Evolutionary conservation across 768 basidiomycete species (phyloP).

Genomic region (Saitozyma sp.): DNA sequence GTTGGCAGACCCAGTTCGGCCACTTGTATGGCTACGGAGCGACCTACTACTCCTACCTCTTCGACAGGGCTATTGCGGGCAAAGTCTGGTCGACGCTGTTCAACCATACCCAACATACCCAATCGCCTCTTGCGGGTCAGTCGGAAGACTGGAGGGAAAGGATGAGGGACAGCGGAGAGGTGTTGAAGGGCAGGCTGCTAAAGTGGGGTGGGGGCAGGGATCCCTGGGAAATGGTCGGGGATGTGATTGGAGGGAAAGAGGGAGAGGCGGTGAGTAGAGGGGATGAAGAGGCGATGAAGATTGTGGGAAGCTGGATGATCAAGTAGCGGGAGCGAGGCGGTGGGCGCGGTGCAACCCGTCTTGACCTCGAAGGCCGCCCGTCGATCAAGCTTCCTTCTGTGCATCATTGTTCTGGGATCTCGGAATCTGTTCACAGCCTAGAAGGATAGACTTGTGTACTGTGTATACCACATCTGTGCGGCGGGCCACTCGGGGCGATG

Average conservation of each 20-base stretch:
- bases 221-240: conserved; percentile 88
- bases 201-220: conserved; percentile 83
- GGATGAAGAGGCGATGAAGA: conserved; percentile 77
- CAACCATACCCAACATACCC: conserved; percentile 2
- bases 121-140: conserved; percentile 51
- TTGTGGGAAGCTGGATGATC: conserved; percentile 76
- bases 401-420: too few relatives aligned
- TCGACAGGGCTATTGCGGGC: conserved; percentile 92
- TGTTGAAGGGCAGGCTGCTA: conserved; percentile 73
- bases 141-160: conserved; percentile 58
- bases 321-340: conserved; percentile 11
- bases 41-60: conserved; percentile 95
- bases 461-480: too few relatives aligned
- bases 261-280: conserved; percentile 62
- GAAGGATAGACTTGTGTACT: too few relatives aligned
- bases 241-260: conserved; percentile 63
- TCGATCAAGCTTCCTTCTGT: too few relatives aligned
- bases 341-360: too few relatives aligned
- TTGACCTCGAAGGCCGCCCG: too few relatives aligned
- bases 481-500: too few relatives aligned
- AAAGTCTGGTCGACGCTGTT: conserved; percentile 85
- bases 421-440: too few relatives aligned
- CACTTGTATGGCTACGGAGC: conserved; percentile 96
- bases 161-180: conserved; percentile 70
- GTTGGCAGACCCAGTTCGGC: conserved; percentile 93